phyloP scores from a whole-genome alignment of 1,284 basidiomycete genomes.

The Cutaneotrichosporon curvatum region DNA sequence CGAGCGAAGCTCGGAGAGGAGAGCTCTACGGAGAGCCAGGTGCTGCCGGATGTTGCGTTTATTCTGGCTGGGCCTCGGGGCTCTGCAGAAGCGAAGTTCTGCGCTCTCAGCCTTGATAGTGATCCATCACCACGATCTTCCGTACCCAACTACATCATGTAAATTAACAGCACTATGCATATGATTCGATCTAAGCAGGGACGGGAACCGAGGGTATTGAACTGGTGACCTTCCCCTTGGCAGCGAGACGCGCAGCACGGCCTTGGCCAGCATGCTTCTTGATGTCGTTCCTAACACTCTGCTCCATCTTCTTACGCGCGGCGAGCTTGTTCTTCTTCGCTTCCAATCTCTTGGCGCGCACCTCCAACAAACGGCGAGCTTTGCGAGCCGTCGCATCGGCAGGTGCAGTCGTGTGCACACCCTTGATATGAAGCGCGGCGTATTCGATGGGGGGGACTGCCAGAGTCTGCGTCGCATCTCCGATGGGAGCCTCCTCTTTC shows the following conservation, averaged over 20 bases:
- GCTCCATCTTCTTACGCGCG: conserved; percentile 16
- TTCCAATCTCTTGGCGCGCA: conserved; percentile 52
- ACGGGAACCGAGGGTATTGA: too few relatives aligned
- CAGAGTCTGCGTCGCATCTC: background rate
- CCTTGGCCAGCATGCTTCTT: background rate
- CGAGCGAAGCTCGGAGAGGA: background rate
- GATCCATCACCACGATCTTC: background rate
- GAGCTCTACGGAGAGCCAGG: background rate
- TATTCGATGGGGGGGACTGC: conserved; percentile 27
- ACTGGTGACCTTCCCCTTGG: too few relatives aligned
- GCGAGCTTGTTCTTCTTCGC: conserved; percentile 42
- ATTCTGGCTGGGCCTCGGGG: background rate
- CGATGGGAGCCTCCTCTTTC: background rate
- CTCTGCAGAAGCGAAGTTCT: background rate
- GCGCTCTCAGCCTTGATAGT: background rate
- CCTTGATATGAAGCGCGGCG: conserved; percentile 74
- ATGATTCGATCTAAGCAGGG: too few relatives aligned
- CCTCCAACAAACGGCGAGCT: conserved; percentile 55
- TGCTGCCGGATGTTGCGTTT: conserved; percentile 1
- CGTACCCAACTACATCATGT: conserved; percentile 2
- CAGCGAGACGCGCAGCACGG: conserved; percentile 1
- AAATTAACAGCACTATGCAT: background rate
- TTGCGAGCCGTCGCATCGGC: conserved; percentile 69
- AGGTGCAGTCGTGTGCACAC: conserved; percentile 70
- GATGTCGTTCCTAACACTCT: conserved; percentile 3